Conservation (phyloP, 2,329 filamentous ascomycete species). For the Ploettnerulaceae sp. region DNA sequence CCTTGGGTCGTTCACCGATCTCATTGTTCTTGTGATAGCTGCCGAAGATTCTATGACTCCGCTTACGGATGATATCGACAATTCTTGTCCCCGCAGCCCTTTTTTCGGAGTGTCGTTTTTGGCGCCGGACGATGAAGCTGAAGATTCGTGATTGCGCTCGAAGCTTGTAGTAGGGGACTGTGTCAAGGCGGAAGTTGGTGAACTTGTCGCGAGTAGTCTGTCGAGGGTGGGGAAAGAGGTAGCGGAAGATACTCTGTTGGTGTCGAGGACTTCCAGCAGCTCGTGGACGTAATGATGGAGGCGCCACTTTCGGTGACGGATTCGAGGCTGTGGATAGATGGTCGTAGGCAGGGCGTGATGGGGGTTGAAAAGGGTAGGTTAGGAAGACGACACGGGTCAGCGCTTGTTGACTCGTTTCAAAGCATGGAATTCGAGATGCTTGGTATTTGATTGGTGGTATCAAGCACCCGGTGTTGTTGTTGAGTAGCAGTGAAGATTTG, state of each 20-base stretch:
- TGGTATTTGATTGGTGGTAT: no score
- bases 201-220: slow-evolving; percentile 62
- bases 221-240: slow-evolving; percentile 61
- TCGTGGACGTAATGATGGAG: slow-evolving; percentile 23
- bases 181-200: slow-evolving; percentile 68
- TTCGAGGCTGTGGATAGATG: slow-evolving; percentile 1
- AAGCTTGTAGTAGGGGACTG: slow-evolving; percentile 65
- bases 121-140: slow-evolving; percentile 62
- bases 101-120: slow-evolving; percentile 49
- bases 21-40: slow-evolving; percentile 36
- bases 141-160: slow-evolving; percentile 73
- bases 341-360: not conserved
- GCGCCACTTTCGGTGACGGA: slow-evolving; percentile 27
- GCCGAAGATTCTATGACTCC: slow-evolving; percentile 33
- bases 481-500: no score
- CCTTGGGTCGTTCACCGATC: slow-evolving; percentile 22
- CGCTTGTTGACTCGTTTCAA: slow-evolving; percentile 9
- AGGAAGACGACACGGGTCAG: no score
- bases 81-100: slow-evolving; percentile 33
- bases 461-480: no score
- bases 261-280: slow-evolving; percentile 36
- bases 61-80: slow-evolving; percentile 27
- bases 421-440: no score
- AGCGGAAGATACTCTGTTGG: slow-evolving; percentile 52
- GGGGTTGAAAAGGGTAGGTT: not conserved